phyloP scores from a whole-genome alignment of 192 early-diverging fungal species.

The Coemansia sp. region DNA sequence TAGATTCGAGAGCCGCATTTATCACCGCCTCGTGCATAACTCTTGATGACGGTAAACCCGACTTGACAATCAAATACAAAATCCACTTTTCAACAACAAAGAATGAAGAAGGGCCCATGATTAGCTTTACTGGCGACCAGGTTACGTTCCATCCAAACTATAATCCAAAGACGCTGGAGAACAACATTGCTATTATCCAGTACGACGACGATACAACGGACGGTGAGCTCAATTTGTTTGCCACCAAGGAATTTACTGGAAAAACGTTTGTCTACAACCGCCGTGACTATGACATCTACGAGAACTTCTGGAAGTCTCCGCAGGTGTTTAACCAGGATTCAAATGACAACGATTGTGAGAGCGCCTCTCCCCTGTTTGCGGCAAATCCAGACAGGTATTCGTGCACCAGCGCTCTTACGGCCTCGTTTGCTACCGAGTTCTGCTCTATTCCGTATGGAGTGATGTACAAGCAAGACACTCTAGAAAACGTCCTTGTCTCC shows the following conservation, averaged over 20 bases:
- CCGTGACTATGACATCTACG: neutral
- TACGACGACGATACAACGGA: neutral
- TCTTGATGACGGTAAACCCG: conserved; percentile 24
- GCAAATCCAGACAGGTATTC: neutral
- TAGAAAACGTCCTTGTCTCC: neutral
- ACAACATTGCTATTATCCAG: conserved; percentile 33
- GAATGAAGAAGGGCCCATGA: neutral
- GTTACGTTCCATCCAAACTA: conserved; percentile 17
- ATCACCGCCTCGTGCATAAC: conserved; percentile 39
- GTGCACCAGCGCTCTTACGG: neutral
- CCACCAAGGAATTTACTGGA: neutral
- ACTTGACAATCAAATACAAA: conserved; percentile 11
- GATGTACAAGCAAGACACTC: conserved; percentile 10
- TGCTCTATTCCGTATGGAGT: conserved; percentile 21
- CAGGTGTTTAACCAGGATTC: neutral
- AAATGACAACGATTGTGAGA: neutral
- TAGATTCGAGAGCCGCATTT: conserved; percentile 29
- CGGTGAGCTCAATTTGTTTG: neutral
- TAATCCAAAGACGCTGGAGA: conserved; percentile 28
- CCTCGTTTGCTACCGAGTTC: neutral
- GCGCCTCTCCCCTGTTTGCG: neutral
- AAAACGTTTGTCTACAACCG: neutral
- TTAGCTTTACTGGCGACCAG: neutral
- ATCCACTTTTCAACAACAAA: neutral
- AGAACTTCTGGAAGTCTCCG: neutral